Evolutionary conservation across 331 rosid genomes (phyloP).

Genomic region (Quercus lobata): DNA sequence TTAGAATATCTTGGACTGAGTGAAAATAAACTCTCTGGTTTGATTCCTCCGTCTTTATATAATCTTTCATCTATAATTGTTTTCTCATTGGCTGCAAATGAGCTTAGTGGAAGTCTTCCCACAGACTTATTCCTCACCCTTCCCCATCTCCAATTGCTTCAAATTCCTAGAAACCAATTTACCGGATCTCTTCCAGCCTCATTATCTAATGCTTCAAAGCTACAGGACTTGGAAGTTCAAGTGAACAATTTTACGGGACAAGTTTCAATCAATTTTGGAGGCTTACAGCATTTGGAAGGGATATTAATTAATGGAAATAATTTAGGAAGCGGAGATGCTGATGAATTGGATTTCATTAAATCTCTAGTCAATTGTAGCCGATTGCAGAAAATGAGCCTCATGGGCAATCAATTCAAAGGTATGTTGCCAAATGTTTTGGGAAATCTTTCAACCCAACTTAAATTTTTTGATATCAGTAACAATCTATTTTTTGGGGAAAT

Average conservation of each 20-base stretch:
- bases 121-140: no score
- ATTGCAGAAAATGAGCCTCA: rapidly evolving
- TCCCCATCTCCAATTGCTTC: no score
- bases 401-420: rapidly evolving
- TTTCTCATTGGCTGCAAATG: no score
- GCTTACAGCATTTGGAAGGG: not conserved
- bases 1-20: no score
- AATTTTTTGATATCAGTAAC: rapidly evolving
- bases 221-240: not conserved
- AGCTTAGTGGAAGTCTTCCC: no score
- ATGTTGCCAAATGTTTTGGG: not conserved
- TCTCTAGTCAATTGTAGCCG: not conserved
- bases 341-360: not conserved
- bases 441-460: not conserved
- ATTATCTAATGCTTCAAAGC: not conserved
- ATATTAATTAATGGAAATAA: rapidly evolving
- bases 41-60: no score
- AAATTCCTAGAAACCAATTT: no score
- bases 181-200: not conserved
- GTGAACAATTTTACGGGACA: not conserved
- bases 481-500: not conserved
- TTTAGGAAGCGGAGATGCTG: slow-evolving; percentile 8
- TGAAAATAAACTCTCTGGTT: no score
- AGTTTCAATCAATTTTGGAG: not conserved
- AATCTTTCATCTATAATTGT: no score